Evolutionary conservation across 2,329 filamentous ascomycete genomes (phyloP).

Genomic region (Xylariaceae sp.): DNA sequence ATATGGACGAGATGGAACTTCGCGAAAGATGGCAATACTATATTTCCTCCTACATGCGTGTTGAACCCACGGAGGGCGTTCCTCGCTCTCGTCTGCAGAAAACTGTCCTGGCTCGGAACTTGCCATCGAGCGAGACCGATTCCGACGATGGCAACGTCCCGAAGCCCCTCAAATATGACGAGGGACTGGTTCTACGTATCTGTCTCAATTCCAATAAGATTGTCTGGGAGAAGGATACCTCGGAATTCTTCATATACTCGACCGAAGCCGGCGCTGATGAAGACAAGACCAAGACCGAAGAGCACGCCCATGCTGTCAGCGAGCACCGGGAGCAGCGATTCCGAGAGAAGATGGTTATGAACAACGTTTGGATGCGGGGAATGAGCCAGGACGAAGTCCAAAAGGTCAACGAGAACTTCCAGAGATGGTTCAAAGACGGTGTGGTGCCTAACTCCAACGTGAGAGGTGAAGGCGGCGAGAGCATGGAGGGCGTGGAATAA

Average conservation of each 20-base stretch:
- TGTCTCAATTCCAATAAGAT: constrained; percentile 80
- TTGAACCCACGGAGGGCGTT: constrained; percentile 85
- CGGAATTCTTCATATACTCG: constrained; percentile 74
- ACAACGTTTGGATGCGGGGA: constrained; percentile 79
- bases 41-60: constrained; percentile 85
- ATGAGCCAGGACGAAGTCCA: constrained; percentile 77
- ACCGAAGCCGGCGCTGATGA: constrained; percentile 69
- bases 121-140: constrained; percentile 64
- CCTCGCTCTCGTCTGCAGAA: constrained; percentile 66
- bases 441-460: constrained; percentile 41
- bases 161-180: constrained; percentile 63
- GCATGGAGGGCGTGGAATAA: constrained; percentile 29
- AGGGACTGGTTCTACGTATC: constrained; percentile 72
- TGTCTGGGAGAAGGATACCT: constrained; percentile 71
- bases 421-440: constrained; percentile 57
- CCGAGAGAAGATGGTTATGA: constrained; percentile 79
- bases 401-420: constrained; percentile 69
- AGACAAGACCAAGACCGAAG: constrained; percentile 63
- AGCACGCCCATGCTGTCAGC: constrained; percentile 54
- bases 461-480: constrained; percentile 28
- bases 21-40: constrained; percentile 92
- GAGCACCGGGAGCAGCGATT: constrained; percentile 72
- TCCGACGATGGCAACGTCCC: constrained; percentile 65
- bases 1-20: constrained; percentile 83
- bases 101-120: constrained; percentile 71